Conservation (phyloP, 1,284 basidiomycete genomes). For the Melampsora larici-populina region DNA sequence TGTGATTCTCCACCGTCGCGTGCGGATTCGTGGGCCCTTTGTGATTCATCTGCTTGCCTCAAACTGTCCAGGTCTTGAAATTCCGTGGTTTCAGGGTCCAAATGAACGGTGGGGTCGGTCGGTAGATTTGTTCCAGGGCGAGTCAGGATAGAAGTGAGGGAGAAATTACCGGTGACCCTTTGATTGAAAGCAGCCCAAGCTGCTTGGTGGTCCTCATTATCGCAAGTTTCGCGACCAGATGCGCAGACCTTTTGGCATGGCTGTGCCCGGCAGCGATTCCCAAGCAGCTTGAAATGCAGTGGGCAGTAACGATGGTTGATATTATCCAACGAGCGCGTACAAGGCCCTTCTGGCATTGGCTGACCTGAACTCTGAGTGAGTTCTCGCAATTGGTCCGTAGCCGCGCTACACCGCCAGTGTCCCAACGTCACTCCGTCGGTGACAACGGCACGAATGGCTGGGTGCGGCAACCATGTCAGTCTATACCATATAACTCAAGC, state of each 20-base stretch:
- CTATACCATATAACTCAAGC: too few relatives aligned
- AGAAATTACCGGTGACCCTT: not conserved
- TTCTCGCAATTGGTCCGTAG: not conserved
- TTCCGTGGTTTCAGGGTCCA: not conserved
- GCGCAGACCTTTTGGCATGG: not conserved
- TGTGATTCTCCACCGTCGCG: not conserved
- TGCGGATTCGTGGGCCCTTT: not conserved
- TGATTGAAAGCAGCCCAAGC: not conserved
- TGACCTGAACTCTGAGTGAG: not conserved
- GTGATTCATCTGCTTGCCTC: not conserved
- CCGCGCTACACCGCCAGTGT: not conserved
- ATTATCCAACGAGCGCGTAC: not conserved
- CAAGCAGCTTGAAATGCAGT: not conserved
- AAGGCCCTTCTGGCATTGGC: not conserved
- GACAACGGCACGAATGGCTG: not conserved
- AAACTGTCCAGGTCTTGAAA: not conserved
- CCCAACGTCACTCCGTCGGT: not conserved
- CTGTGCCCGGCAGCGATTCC: not conserved
- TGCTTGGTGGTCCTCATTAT: not conserved
- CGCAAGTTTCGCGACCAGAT: not conserved
- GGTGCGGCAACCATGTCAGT: not conserved
- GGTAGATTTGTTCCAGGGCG: not conserved
- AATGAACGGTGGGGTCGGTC: not conserved
- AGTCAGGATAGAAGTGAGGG: not conserved
- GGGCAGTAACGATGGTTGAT: not conserved